Evolutionary conservation across 352 stramenopile genomes (phyloP).

Genomic region (Phytopythium chamaehyphon): DNA sequence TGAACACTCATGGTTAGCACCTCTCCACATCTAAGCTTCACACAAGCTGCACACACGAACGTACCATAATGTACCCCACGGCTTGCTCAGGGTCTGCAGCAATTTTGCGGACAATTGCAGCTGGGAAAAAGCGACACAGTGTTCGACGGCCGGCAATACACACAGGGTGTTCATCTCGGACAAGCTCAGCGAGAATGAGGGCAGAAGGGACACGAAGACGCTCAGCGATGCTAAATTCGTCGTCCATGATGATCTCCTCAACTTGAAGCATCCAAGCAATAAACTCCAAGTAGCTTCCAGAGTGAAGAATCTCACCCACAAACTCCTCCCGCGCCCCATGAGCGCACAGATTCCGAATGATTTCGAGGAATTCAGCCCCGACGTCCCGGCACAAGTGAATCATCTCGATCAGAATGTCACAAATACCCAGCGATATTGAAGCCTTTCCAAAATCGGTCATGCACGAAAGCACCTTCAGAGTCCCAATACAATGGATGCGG

Average conservation of each 20-base stretch:
- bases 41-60: too few relatives aligned
- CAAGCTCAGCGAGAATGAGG: constrained; percentile 64
- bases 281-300: constrained; percentile 72
- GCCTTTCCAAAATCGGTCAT: constrained; percentile 46
- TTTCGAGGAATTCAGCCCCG: constrained; percentile 42
- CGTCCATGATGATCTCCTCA: constrained; percentile 56
- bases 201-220: constrained; percentile 52
- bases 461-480: constrained; percentile 52
- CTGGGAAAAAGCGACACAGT: constrained; percentile 70
- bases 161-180: constrained; percentile 31
- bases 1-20: constrained; percentile 25
- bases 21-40: not conserved
- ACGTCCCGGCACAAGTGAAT: constrained; percentile 57
- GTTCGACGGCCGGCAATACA: constrained; percentile 46
- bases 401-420: constrained; percentile 76
- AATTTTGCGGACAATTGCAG: constrained; percentile 53
- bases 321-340: constrained; percentile 39
- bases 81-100: constrained; percentile 44
- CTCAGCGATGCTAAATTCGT: constrained; percentile 53
- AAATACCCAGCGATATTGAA: constrained; percentile 57
- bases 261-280: constrained; percentile 71
- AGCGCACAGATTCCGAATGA: constrained; percentile 69
- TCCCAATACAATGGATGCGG: constrained; percentile 53
- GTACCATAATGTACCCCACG: constrained; percentile 58
- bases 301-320: constrained; percentile 62